Percentiles rank a stretch among this genome's conserved stretches.
Conservation (phyloP, 1,284 basidiomycete species). For the Moniliella sp. region DNA sequence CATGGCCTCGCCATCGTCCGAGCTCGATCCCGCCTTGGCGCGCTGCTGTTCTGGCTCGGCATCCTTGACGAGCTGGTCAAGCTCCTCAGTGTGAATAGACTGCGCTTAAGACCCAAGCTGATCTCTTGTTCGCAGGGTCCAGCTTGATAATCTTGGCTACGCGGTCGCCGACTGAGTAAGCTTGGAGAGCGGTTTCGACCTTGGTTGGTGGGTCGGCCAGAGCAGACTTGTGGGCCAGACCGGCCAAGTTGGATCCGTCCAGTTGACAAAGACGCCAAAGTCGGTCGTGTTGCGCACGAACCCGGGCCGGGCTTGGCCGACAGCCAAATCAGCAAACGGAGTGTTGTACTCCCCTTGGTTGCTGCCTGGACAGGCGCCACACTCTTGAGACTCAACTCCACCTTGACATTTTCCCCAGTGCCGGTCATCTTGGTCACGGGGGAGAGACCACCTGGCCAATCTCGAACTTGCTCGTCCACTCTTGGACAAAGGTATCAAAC, state of each 20-base stretch:
- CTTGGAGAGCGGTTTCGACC: constrained; percentile 50
- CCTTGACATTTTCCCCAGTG: constrained; percentile 46
- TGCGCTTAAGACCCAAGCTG: constrained; percentile 71
- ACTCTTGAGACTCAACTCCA: constrained; percentile 65
- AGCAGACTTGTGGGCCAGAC: constrained; percentile 80
- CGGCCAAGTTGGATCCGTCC: constrained; percentile 57
- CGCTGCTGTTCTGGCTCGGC: constrained; percentile 35
- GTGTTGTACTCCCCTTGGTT: background rate
- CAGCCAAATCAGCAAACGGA: constrained; percentile 12
- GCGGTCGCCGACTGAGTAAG: constrained; percentile 64
- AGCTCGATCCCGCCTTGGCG: background rate
- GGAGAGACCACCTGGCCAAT: constrained; percentile 67
- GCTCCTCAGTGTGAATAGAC: constrained; percentile 46
- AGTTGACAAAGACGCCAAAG: constrained; percentile 81
- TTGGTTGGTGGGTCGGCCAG: constrained; percentile 45
- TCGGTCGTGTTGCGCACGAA: constrained; percentile 44
- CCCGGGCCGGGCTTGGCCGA: constrained; percentile 34
- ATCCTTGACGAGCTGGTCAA: constrained; percentile 26
- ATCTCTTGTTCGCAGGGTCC: constrained; percentile 53
- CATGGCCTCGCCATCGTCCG: constrained; percentile 10
- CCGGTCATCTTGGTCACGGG: constrained; percentile 43
- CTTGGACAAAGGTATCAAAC: constrained; percentile 55
- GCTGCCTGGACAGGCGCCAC: too few relatives aligned
- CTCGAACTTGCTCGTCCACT: constrained; percentile 68
- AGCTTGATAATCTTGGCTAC: constrained; percentile 56